These are phyloP conservation scores for Anthracocystis walkeri DNA, from an alignment of 1,284 basidiomycete genomes.

Conservation along the genomic window DNA sequence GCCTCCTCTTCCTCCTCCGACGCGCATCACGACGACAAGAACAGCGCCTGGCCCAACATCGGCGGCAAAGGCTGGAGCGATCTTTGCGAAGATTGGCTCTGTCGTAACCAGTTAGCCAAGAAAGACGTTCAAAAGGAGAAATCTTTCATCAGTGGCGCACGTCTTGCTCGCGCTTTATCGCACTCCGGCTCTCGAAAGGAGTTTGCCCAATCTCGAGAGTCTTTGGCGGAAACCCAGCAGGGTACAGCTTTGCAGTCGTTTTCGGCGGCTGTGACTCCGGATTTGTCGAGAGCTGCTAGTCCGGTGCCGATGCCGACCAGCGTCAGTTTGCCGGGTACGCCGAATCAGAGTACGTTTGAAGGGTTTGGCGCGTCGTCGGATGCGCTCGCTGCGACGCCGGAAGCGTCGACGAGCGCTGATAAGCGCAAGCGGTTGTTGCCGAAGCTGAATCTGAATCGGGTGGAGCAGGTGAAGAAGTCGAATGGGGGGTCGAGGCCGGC, in stretches of 20 bases:
- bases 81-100: slow-evolving; percentile 70
- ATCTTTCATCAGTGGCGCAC: slow-evolving; percentile 39
- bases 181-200: slow-evolving; percentile 29
- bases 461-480: slow-evolving; percentile 29
- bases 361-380: slow-evolving; percentile 15
- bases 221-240: slow-evolving; percentile 16
- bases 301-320: slow-evolving; percentile 34
- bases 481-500: slow-evolving; percentile 35
- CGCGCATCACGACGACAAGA: slow-evolving; percentile 17
- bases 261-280: slow-evolving; percentile 43
- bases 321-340: slow-evolving; percentile 41
- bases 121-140: slow-evolving; percentile 36
- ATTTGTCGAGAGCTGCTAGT: slow-evolving; percentile 47
- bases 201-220: slow-evolving; percentile 19
- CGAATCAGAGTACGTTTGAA: slow-evolving; percentile 41
- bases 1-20: slow-evolving; percentile 12
- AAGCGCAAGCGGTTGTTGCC: slow-evolving; percentile 31
- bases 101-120: slow-evolving; percentile 50
- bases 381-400: not conserved
- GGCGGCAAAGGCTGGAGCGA: slow-evolving; percentile 69
- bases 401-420: slow-evolving; percentile 10
- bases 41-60: slow-evolving; percentile 30
- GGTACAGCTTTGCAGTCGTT: slow-evolving; percentile 18
- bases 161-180: slow-evolving; percentile 39
- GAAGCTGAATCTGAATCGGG: slow-evolving; percentile 36